phyloP scores from a whole-genome alignment of 306 rosid genomes.

The Prunus campanulata region DNA sequence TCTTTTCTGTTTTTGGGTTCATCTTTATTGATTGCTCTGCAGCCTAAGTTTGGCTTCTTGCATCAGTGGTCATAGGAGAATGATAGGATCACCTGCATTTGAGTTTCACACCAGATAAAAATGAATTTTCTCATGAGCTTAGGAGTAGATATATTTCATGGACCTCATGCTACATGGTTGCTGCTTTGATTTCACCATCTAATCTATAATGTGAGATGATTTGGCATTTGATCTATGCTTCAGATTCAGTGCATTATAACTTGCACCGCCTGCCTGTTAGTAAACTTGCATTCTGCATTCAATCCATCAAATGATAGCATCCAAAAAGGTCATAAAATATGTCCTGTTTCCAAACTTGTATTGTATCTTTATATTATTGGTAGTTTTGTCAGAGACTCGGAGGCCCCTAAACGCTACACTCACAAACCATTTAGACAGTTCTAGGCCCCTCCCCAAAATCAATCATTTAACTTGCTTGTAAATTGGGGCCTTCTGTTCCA shows the following conservation, averaged over 20 bases:
- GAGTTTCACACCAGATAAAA: neutral
- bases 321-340: neutral
- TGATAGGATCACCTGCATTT: neutral
- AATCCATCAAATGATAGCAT: neutral
- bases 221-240: neutral
- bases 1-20: neutral
- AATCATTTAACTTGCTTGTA: conserved; percentile 17
- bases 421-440: neutral
- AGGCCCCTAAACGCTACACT: neutral
- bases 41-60: neutral
- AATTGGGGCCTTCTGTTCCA: conserved; percentile 10
- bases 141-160: neutral
- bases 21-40: neutral
- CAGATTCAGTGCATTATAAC: neutral
- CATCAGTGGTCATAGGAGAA: neutral
- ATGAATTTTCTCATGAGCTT: too few relatives aligned
- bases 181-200: too few relatives aligned
- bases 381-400: neutral
- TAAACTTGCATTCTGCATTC: neutral
- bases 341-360: neutral
- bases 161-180: neutral
- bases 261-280: neutral
- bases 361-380: neutral
- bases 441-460: conserved; percentile 4
- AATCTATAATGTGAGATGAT: neutral